phyloP scores from a whole-genome alignment of 306 rosid genomes.

The Dalbergia cultrata region DNA sequence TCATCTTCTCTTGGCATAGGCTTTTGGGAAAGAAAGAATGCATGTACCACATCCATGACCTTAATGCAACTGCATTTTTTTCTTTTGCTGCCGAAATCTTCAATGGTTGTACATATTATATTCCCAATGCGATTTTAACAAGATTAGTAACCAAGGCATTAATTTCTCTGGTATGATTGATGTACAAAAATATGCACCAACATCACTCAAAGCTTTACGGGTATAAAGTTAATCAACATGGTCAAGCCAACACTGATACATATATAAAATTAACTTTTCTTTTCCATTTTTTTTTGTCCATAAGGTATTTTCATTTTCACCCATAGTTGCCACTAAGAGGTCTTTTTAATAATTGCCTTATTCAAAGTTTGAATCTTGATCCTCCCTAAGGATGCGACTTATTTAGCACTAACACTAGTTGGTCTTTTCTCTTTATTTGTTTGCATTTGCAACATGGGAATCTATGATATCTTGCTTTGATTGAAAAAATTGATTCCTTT shows the following conservation, averaged over 20 bases:
- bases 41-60: slow-evolving; percentile 10
- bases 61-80: not conserved
- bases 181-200: not conserved
- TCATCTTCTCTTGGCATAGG: not conserved
- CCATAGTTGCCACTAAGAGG: not conserved
- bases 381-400: no score
- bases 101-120: not conserved
- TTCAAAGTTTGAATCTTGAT: no score
- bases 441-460: not conserved
- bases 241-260: no score
- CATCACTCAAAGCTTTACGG: slow-evolving; percentile 10
- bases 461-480: not conserved
- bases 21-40: not conserved
- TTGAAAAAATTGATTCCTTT: not conserved
- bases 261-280: not conserved
- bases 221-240: not conserved
- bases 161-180: not conserved
- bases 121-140: not conserved
- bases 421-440: not conserved
- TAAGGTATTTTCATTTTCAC: no score
- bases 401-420: no score
- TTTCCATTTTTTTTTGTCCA: not conserved
- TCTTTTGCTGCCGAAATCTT: not conserved
- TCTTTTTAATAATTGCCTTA: slow-evolving; percentile 22
- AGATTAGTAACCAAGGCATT: not conserved